A percentile compares a stretch with the other conserved stretches of the same genome.
These are phyloP conservation scores for Suhomyces pyralidae DNA, from an alignment of 805 yeast genomes.

Conservation along the genomic window DNA sequence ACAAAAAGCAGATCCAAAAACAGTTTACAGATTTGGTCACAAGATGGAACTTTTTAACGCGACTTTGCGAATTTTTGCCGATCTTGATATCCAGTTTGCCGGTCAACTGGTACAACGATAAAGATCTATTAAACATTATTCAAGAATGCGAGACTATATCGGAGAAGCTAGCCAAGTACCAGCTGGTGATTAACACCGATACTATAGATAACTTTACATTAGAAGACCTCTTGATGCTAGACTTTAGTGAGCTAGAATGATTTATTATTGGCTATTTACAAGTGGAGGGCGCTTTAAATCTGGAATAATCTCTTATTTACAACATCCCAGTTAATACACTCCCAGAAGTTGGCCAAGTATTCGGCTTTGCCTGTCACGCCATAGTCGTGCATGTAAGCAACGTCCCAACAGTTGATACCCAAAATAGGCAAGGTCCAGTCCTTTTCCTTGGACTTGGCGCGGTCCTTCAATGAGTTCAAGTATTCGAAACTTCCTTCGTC, in stretches of 20 bases:
- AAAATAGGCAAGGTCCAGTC: slow-evolving; percentile 74
- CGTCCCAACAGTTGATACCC: slow-evolving; percentile 83
- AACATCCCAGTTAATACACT: slow-evolving; percentile 80
- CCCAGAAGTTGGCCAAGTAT: slow-evolving; percentile 73
- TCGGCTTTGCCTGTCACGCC: slow-evolving; percentile 72
- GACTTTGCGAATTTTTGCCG: slow-evolving; percentile 30
- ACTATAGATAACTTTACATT: slow-evolving; percentile 12
- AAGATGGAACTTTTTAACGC: slow-evolving; percentile 17
- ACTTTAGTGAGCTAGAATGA: slow-evolving; percentile 15
- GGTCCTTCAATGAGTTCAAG: slow-evolving; percentile 41
- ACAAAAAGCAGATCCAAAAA: slow-evolving; percentile 5
- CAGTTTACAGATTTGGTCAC: slow-evolving; percentile 11
- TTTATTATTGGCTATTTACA: slow-evolving; percentile 7
- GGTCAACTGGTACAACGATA: slow-evolving; percentile 36
- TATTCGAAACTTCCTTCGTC: slow-evolving; percentile 51
- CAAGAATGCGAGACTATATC: slow-evolving; percentile 25
- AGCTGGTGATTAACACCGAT: slow-evolving; percentile 14
- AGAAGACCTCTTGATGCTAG: slow-evolving; percentile 22
- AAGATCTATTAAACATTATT: slow-evolving; percentile 23
- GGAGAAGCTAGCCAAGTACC: slow-evolving; percentile 15
- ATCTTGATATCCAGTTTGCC: slow-evolving; percentile 32
- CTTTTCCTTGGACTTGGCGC: slow-evolving; percentile 39
- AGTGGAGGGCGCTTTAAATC: slow-evolving; percentile 7
- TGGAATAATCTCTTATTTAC: slow-evolving; percentile 51
- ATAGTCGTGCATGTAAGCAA: slow-evolving; percentile 81